Conservation (phyloP, 1,284 basidiomycete species). For the Laetiporus sulphureus region DNA sequence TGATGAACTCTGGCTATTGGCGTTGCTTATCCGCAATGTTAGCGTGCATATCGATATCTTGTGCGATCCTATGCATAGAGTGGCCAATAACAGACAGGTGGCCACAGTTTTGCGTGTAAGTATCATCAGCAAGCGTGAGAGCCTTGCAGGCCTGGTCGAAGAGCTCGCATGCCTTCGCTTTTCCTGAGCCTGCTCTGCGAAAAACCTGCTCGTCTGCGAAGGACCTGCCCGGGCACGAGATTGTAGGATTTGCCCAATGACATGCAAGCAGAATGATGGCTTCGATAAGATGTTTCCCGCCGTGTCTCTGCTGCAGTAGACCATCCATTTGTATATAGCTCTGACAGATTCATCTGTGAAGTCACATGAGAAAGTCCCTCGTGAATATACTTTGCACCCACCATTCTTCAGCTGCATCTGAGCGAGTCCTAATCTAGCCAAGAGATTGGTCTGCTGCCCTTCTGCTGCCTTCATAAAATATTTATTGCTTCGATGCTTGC, state of each 20-base stretch:
- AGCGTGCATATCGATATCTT: conserved; percentile 79
- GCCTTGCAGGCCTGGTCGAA: conserved; percentile 72
- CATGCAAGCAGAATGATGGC: conserved; percentile 87
- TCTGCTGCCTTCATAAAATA: conserved; percentile 68
- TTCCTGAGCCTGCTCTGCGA: conserved; percentile 73
- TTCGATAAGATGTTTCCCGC: conserved; percentile 62
- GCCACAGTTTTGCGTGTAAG: conserved; percentile 29
- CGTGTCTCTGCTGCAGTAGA: conserved; percentile 56
- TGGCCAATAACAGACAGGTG: conserved; percentile 34
- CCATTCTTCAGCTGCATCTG: conserved; percentile 83
- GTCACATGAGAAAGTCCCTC: too few species aligned
- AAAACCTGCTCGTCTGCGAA: conserved; percentile 75
- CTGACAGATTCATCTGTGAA: conserved; percentile 64
- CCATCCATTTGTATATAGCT: conserved; percentile 85
- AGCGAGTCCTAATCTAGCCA: conserved; percentile 79
- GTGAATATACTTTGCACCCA: too few species aligned
- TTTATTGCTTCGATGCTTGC: conserved; percentile 53
- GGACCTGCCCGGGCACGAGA: too few species aligned
- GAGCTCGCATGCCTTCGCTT: conserved; percentile 71
- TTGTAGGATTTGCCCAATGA: conserved; percentile 71
- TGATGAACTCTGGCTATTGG: conserved; percentile 74
- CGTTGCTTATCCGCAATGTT: conserved; percentile 84
- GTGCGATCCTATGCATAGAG: conserved; percentile 48
- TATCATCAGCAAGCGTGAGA: conserved; percentile 50
- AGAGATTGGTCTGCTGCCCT: conserved; percentile 52